These are phyloP conservation scores for Rhazya stricta DNA, from an alignment of 257 asterid species.

Conservation along the genomic window DNA sequence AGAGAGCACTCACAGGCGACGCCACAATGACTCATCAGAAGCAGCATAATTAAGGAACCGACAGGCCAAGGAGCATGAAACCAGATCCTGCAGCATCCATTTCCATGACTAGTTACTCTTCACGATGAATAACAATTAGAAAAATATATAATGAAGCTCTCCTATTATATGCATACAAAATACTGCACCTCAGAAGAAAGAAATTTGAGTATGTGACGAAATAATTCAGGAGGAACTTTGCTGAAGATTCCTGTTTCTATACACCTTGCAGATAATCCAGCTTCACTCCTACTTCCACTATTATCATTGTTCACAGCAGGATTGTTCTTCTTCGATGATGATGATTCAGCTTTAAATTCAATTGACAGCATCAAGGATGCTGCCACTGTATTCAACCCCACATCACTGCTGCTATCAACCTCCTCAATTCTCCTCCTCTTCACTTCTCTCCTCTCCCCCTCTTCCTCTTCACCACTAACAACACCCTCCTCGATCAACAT, in stretches of 20 bases:
- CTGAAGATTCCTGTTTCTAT: conserved; percentile 54
- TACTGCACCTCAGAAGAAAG: conserved; percentile 66
- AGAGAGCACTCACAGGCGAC: conserved; percentile 62
- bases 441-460: conserved; percentile 37
- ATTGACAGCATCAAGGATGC: conserved; percentile 29
- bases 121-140: conserved; percentile 1
- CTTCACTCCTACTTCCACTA: conserved; percentile 28
- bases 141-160: background rate
- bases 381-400: conserved; percentile 18
- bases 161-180: background rate
- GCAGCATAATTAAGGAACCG: conserved; percentile 64
- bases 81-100: conserved; percentile 61
- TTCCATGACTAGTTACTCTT: conserved; percentile 13
- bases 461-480: conserved; percentile 37
- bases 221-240: conserved; percentile 69
- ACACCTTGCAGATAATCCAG: conserved; percentile 28
- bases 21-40: conserved; percentile 82
- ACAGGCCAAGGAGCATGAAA: conserved; percentile 73
- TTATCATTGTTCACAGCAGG: conserved; percentile 15
- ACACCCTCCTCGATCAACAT: conserved; percentile 37
- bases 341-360: conserved; percentile 31
- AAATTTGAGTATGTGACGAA: conserved; percentile 66
- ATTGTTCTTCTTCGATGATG: conserved; percentile 26
- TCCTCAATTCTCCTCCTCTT: conserved; percentile 46
- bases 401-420: conserved; percentile 35